Evolutionary conservation across 129 eudicot species (phyloP), one percentile per base, ranked within the genome.

Genomic region (Cynara cardunculus): DNA sequence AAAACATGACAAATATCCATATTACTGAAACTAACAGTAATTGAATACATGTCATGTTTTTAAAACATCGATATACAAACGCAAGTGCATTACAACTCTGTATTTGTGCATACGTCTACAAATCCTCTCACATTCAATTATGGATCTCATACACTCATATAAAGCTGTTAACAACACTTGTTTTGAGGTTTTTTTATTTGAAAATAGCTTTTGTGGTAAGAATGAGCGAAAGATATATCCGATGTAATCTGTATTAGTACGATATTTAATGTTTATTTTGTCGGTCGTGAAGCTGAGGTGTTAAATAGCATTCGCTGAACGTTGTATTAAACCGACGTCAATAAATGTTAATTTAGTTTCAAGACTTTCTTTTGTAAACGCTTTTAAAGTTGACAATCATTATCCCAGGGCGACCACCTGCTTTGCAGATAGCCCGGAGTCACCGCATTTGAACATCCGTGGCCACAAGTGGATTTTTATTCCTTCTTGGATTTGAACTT

Each of bases 301-400:
- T 80, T 80, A 59, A 62, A 72, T 80, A 72, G 71, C 78, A 80
- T 80, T 78, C 84, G 84, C 78, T 80, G 4, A 72, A 59, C 32
- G 25, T 59, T 80, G 83, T 80, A 49, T 49, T 49, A 49, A 14
- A 49, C 1, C 0, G 4, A 26, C 7, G 44, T 80, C 13, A 61
- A 72, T 72, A 72, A 80, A 80, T 72, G 46, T 72, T 39, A 32
- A 25, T 72, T 34, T 13, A 25, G 18, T 21, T 34, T 10, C 16
- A 0, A 27, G 26, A 8, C 5, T 44, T 14, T 73, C 59, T 22
- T 74, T 2, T 49, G 27, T 7, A 18, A 25, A 49, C 9, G 61
- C 59, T 37, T 35, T 37, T 72, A 24, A 32, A 21, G 35, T 72
- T 21, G 22, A 46, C 13, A 1, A 72, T 32, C 3, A 18, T 12